Evolutionary conservation across 1,139 yeast species (phyloP).

Genomic region (Pneumocystis oryctolagi): DNA sequence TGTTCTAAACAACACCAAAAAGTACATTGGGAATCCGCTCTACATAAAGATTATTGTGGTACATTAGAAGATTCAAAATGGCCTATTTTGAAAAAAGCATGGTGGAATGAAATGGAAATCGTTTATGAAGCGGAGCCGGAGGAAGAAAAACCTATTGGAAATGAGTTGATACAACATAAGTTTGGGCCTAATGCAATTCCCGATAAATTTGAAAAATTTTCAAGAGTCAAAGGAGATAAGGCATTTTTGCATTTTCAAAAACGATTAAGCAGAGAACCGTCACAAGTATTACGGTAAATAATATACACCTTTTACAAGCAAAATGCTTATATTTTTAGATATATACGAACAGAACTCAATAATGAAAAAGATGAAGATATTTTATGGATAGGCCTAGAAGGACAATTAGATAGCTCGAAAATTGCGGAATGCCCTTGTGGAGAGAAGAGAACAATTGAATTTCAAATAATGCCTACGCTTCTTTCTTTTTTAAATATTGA

Average conservation of each 20-base stretch:
- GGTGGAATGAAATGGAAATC: conserved; percentile 7
- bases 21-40: neutral
- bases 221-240: conserved; percentile 10
- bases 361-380: conserved; percentile 1
- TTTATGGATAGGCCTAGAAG: conserved; percentile 8
- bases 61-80: neutral
- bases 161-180: neutral
- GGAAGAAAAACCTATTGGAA: neutral
- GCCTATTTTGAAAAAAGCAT: neutral
- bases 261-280: conserved; percentile 5
- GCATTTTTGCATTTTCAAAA: conserved; percentile 12
- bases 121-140: conserved; percentile 8
- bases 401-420: conserved; percentile 7
- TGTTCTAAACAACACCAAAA: neutral
- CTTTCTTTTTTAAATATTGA: conserved; percentile 7
- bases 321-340: conserved; percentile 1
- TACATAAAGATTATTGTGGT: neutral
- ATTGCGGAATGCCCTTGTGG: conserved; percentile 8
- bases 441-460: conserved; percentile 7
- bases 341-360: conserved; percentile 2
- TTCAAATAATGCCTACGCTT: conserved; percentile 11
- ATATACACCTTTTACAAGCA: neutral
- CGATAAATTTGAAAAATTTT: conserved; percentile 11
- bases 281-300: conserved; percentile 8
- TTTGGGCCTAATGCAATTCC: conserved; percentile 3